Conservation (phyloP, 1,139 yeast genomes). For the Sporopachydermia cereana region DNA sequence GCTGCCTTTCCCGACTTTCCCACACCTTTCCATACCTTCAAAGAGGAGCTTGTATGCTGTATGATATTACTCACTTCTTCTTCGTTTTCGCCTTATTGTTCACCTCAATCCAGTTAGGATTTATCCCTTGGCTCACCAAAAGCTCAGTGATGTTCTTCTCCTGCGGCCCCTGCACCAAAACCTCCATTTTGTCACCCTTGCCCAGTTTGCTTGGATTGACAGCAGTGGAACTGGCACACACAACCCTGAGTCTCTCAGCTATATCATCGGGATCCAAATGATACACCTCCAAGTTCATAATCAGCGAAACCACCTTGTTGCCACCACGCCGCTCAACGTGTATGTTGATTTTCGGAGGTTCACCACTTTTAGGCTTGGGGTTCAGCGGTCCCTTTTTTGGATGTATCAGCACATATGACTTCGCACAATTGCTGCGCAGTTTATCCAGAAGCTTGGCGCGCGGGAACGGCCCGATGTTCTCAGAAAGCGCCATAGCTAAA, state of each 20-base stretch:
- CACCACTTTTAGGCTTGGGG: constrained; percentile 43
- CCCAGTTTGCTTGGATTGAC: constrained; percentile 36
- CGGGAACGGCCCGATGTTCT: constrained; percentile 18
- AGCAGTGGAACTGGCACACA: constrained; percentile 85
- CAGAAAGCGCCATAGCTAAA: constrained; percentile 22
- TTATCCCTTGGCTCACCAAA: constrained; percentile 54
- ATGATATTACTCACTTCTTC: constrained; percentile 27
- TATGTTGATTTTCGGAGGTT: constrained; percentile 53
- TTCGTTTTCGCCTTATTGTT: constrained; percentile 53
- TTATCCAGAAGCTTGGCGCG: constrained; percentile 44
- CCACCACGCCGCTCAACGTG: constrained; percentile 74
- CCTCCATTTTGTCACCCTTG: constrained; percentile 38
- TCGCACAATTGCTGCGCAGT: constrained; percentile 42
- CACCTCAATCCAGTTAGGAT: constrained; percentile 50
- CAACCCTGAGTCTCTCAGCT: constrained; percentile 57
- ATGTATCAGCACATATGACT: constrained; percentile 43
- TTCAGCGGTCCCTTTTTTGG: constrained; percentile 27
- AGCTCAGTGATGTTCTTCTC: constrained; percentile 46
- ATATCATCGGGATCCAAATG: constrained; percentile 52
- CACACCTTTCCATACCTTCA: no score
- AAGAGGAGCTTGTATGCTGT: no score
- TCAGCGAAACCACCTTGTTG: constrained; percentile 64
- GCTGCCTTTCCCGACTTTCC: no score
- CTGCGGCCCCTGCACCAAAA: constrained; percentile 88
- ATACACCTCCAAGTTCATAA: constrained; percentile 59